Evolutionary conservation across 176 grass and related monocot genomes (phyloP).

Genomic region (Eleusine indica): DNA sequence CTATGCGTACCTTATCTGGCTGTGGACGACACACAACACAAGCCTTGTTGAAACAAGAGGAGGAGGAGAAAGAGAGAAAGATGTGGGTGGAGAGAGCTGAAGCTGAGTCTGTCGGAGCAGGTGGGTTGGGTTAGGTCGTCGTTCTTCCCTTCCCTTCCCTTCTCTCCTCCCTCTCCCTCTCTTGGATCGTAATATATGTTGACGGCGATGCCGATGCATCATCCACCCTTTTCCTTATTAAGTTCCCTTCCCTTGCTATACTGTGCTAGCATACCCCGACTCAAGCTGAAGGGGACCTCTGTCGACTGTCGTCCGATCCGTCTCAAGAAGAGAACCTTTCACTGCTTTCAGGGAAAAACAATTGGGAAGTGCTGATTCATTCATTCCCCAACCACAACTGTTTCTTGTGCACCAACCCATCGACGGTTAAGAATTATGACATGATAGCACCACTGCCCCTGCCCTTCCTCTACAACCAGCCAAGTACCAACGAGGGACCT

Average conservation of each 20-base stretch:
- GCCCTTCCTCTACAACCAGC: background rate
- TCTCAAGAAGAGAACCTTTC: no score
- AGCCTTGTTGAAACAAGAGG: background rate
- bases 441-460: background rate
- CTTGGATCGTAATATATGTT: background rate
- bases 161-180: background rate
- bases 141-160: background rate
- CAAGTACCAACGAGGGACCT: no score
- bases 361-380: background rate
- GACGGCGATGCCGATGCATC: background rate
- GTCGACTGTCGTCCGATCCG: no score
- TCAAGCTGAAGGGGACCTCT: no score
- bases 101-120: background rate
- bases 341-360: no score
- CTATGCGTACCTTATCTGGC: no score
- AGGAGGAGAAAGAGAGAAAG: background rate
- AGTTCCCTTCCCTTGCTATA: no score
- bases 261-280: no score
- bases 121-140: slow-evolving; percentile 6
- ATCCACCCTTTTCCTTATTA: no score
- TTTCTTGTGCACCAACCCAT: slow-evolving; percentile 18
- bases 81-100: background rate
- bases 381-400: background rate
- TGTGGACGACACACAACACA: background rate
- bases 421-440: background rate